Evolutionary conservation across 2,329 filamentous ascomycete species (phyloP), one percentile per base, ranked within the genome.

Genomic region (Colletotrichum sp.): DNA sequence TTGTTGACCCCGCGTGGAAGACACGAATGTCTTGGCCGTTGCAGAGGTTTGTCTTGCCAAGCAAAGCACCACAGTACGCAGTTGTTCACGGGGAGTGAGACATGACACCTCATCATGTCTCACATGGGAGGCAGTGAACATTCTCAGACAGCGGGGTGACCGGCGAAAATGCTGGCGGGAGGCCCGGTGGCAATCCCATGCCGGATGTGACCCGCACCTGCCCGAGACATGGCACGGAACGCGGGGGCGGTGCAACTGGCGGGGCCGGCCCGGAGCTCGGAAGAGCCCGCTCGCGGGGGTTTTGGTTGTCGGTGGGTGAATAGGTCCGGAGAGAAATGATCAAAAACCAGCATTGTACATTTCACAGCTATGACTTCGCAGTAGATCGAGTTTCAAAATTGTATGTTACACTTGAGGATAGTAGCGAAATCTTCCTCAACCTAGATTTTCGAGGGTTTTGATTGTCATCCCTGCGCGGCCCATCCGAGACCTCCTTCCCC

Each of bases 241-340:
- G 0, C 18, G 11, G 18, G 8, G 57, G 57, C n/a, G 18, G 31
- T 61, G 31, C 31, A 34, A 12, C 33, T 36, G 0, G 31, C 57
- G n/a, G 43, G 13, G 57, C 57, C 27, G 57, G 57, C 15, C 57
- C 57, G 15, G 57, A 21, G 33, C 27, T 34, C 29, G 16, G 57
- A 51, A 51, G 43, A n/a, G 43, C 43, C n/a, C 43, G 43, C n/a
- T 13, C n/a, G n/a, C 43, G 43, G 43, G 0, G 0, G 4, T 21
- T 0, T 0, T 0, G 0, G 43, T 51, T 21, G 21, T 21, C n/a
- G 43, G 43, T 13, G 43, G 1, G 43, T 13, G 0, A 51, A 8
- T n/a, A 47, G 18, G 43, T 11, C 18, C 43, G 36, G 34, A 2
- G 8, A 18, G 16, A 4, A 18, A 8, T 34, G 13, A 7, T 36